phyloP scores from a whole-genome alignment of 257 asterid species.

The Forsythia suspensa region DNA sequence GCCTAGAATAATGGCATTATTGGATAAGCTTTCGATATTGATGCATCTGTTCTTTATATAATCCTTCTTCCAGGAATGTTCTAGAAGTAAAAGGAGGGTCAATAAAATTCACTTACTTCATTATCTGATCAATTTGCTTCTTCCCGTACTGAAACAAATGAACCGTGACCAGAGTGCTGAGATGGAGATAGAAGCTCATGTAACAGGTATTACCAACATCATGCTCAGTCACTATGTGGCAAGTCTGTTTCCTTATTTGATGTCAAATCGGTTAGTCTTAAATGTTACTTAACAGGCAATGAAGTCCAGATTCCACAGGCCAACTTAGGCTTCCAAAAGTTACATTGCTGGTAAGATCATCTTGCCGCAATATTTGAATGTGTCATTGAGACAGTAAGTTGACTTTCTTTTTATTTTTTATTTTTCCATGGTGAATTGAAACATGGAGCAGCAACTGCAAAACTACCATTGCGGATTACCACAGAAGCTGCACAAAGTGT shows the following conservation, averaged over 20 bases:
- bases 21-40: constrained; percentile 20
- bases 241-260: constrained; percentile 12
- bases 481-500: constrained; percentile 80
- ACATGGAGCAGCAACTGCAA: constrained; percentile 72
- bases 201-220: constrained; percentile 51
- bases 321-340: constrained; percentile 33
- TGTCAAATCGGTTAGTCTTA: constrained; percentile 9
- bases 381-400: constrained; percentile 18
- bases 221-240: constrained; percentile 11
- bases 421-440: constrained; percentile 28
- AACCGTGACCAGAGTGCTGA: constrained; percentile 66
- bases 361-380: constrained; percentile 17
- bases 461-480: constrained; percentile 77
- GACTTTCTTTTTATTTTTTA: constrained; percentile 16
- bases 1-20: constrained; percentile 5
- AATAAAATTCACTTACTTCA: constrained; percentile 61
- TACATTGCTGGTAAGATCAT: constrained; percentile 64
- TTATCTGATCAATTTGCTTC: constrained; percentile 69
- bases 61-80: constrained; percentile 51
- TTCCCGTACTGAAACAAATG: constrained; percentile 73
- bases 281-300: constrained; percentile 50
- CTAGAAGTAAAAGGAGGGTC: constrained; percentile 52
- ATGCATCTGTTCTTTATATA: constrained; percentile 23
- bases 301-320: constrained; percentile 54
- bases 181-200: constrained; percentile 69